A percentile compares a stretch with the other conserved stretches of the same genome.
Evolutionary conservation across 129 eudicot species (phyloP).

Genomic region (Flaveria bidentis): DNA sequence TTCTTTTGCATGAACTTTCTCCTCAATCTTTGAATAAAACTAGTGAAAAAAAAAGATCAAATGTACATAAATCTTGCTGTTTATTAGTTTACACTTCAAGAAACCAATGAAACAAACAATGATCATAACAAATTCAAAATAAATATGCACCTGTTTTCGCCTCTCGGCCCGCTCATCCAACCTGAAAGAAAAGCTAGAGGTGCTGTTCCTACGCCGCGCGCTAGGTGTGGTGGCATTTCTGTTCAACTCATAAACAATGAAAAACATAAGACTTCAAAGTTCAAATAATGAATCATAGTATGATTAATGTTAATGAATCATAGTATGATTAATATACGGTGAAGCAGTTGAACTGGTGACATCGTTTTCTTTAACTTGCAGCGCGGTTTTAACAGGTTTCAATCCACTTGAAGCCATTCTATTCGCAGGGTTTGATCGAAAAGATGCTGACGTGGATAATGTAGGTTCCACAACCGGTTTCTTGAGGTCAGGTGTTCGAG

Average conservation of each 20-base stretch:
- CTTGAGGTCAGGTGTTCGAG: constrained; percentile 24
- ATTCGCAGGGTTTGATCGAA: constrained; percentile 28
- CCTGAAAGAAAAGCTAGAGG: constrained; percentile 60
- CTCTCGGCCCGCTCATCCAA: constrained; percentile 89
- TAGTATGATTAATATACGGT: constrained; percentile 46
- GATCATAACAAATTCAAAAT: neutral
- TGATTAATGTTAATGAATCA: neutral
- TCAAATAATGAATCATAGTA: neutral
- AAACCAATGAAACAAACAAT: constrained; percentile 1
- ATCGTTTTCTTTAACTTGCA: constrained; percentile 49
- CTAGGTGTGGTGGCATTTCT: constrained; percentile 31
- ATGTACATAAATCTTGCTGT: neutral
- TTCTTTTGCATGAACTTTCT: constrained; percentile 79
- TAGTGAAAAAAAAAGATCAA: constrained; percentile 25
- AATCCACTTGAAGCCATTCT: constrained; percentile 34
- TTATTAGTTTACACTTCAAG: neutral
- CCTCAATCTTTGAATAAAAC: constrained; percentile 79
- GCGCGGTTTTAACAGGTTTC: constrained; percentile 33
- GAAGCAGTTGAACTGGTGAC: constrained; percentile 57
- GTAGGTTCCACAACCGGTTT: constrained; percentile 35
- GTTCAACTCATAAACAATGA: constrained; percentile 3
- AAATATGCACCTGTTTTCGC: constrained; percentile 61
- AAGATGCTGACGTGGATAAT: constrained; percentile 34
- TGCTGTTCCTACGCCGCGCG: constrained; percentile 44
- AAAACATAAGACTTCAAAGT: neutral